phyloP scores from a whole-genome alignment of 169 alveolate genomes.

The Plasmodium vivax region DNA sequence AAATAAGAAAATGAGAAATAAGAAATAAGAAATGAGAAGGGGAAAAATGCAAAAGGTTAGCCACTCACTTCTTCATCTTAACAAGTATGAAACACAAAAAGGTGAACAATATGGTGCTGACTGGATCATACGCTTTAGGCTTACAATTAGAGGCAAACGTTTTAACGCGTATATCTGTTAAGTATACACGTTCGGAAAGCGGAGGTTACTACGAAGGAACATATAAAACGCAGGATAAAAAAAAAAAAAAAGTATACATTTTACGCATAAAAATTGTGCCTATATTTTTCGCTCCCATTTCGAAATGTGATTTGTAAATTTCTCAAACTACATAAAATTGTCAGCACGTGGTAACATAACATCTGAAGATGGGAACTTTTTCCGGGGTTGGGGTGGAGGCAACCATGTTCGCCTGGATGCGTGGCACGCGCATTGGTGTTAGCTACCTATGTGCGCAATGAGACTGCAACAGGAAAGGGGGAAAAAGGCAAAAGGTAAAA shows the following conservation, averaged over 20 bases:
- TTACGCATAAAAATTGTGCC: not conserved
- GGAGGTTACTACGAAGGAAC: not conserved
- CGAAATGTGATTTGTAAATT: not conserved
- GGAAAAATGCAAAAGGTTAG: not conserved
- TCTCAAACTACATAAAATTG: not conserved
- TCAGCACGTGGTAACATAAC: not conserved
- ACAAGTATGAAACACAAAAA: not conserved
- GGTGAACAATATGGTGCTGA: not conserved
- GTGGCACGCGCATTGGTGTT: not conserved
- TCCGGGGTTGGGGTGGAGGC: not conserved
- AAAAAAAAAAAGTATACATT: not conserved
- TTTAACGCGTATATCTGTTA: not conserved
- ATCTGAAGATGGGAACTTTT: not conserved
- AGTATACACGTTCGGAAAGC: not conserved
- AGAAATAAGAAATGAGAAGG: not conserved
- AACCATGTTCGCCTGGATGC: not conserved
- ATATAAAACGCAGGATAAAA: not conserved
- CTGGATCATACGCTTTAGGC: not conserved
- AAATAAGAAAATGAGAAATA: not conserved
- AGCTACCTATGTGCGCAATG: not conserved
- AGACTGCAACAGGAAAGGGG: not conserved
- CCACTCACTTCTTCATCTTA: not conserved
- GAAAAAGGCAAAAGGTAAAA: not conserved
- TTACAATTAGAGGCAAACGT: not conserved
- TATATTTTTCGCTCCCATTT: not conserved